These are phyloP conservation scores for Ceratocystis papillata DNA, from an alignment of 2,329 filamentous ascomycete species.

Conservation along the genomic window DNA sequence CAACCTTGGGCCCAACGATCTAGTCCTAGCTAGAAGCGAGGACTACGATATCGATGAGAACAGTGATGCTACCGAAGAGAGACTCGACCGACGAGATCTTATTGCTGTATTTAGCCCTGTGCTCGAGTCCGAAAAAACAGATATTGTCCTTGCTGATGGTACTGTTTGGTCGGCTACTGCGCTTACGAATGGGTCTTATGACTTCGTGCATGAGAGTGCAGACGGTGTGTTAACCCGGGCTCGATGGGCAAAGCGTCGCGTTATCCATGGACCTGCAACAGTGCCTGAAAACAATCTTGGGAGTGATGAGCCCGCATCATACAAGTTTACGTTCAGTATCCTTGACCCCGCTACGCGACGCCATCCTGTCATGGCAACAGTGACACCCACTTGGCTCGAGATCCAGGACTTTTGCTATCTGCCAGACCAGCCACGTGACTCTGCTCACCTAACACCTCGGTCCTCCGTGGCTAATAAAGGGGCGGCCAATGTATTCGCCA, in stretches of 20 bases:
- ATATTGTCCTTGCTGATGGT: slow-evolving; percentile 57
- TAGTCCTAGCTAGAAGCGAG: slow-evolving; percentile 61
- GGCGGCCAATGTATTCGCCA: not conserved
- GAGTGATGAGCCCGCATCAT: slow-evolving; percentile 26
- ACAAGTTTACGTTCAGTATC: slow-evolving; percentile 65
- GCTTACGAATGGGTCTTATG: slow-evolving; percentile 48
- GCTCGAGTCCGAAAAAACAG: slow-evolving; percentile 41
- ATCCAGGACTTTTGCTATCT: slow-evolving; percentile 44
- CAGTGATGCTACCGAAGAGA: slow-evolving; percentile 39
- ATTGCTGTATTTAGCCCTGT: slow-evolving; percentile 57
- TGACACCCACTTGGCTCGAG: slow-evolving; percentile 54
- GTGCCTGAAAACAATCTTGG: slow-evolving; percentile 27
- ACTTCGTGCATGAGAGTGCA: slow-evolving; percentile 44
- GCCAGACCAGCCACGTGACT: slow-evolving; percentile 13
- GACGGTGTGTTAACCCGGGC: slow-evolving; percentile 19
- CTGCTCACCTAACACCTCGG: slow-evolving; percentile 1
- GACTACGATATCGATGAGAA: slow-evolving; percentile 48
- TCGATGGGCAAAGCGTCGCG: slow-evolving; percentile 20
- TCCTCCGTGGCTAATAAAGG: slow-evolving; percentile 14
- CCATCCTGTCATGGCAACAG: slow-evolving; percentile 62
- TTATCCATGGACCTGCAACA: slow-evolving; percentile 28
- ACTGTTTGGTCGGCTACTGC: slow-evolving; percentile 46
- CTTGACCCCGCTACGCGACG: slow-evolving; percentile 57
- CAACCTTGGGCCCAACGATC: slow-evolving; percentile 55
- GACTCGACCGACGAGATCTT: slow-evolving; percentile 40